Evolutionary conservation across 2,329 filamentous ascomycete genomes (phyloP), one percentile per base, ranked within the genome.

Genomic region (Cercospora zeae-maydis): DNA sequence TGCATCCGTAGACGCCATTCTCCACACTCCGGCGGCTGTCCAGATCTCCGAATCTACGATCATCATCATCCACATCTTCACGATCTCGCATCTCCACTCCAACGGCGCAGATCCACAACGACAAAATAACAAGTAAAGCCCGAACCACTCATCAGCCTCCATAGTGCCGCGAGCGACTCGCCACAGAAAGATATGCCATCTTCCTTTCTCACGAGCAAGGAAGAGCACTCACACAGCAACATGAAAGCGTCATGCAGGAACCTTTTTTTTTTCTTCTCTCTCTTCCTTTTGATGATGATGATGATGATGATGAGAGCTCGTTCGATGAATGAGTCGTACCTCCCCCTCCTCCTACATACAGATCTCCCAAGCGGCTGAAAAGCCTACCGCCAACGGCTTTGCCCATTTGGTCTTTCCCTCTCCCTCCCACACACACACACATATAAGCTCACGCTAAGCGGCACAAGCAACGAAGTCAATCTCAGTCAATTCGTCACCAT

Each of bases 341-440:
- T n/a, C n/a, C n/a, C n/a, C n/a, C n/a, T n/a, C n/a, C n/a, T n/a
- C n/a, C n/a, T n/a, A n/a, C n/a, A n/a, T n/a, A n/a, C n/a, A n/a
- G n/a, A n/a, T n/a, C n/a, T n/a, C n/a, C n/a, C 49, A 33, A 34
- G 49, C 49, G 49, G 30, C 49, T 53, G 49, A 53, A 31, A 53
- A 34, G 27, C 24, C 24, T 34, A 34, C 8, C 27, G 27, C 7
- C 49, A 16, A 53, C 49, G 49, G 49, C 49, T 53, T 53, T 19
- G n/a, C 49, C 30, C 9, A 14, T 34, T 33, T 7, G 3, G 31
- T 2, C 4, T 4, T 1, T 27, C 49, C n/a, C n/a, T n/a, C n/a
- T n/a, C n/a, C n/a, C n/a, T n/a, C n/a, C n/a, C n/a, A n/a, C n/a
- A n/a, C n/a, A n/a, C n/a, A n/a, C n/a, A n/a, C 31, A 31, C n/a